Evolutionary conservation across 2,329 filamentous ascomycete genomes (phyloP), one percentile per base, ranked within the genome.

Genomic region (Fusarium protoensiforme): DNA sequence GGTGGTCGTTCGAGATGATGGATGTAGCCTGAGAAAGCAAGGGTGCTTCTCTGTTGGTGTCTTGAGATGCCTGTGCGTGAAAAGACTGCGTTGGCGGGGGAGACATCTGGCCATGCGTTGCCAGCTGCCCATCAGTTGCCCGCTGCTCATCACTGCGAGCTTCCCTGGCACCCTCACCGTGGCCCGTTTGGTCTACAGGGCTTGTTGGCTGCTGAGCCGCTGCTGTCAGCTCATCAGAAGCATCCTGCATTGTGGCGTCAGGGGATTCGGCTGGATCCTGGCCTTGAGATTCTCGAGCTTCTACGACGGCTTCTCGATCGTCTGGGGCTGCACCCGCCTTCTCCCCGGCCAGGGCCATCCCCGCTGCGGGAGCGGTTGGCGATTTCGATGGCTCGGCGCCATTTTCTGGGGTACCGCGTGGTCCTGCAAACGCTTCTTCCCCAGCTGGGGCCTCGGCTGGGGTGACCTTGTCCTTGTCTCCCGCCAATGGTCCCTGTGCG

Each of bases 71-170:
- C n/a, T 74, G 76, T 60, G 62, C 36, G 41, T 69, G 68, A 38
- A 64, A 60, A 20, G 54, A 9, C 16, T 75, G 74, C 8, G 76
- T 77, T 43, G 76, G 67, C 11, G 74, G 75, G 36, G 76, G 74
- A 8, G 76, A 76, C 39, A 76, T 67, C 57, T 75, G 74, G 16
- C 68, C 72, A 60, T 59, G 64, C 27, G 61, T 60, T 60, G 54
- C 60, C 65, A 61, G 41, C 60, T 69, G 67, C 62, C 51, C 59
- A 56, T 57, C 51, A 13, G 39, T 51, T 53, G 51, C 58, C 65
- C 61, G 39, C 61, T 69, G 67, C 60, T 56, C 58, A 53, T 56
- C 53, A 18, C 35, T 54, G 61, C 62, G 61, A 63, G 59, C n/a
- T 46, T 65, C 68, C 24, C 33, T 36, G 11, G 56, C 27, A n/a